Evolutionary conservation across 2,329 filamentous ascomycete genomes (phyloP), one percentile per base, ranked within the genome.

Genomic region (Exserohilum rostratum): DNA sequence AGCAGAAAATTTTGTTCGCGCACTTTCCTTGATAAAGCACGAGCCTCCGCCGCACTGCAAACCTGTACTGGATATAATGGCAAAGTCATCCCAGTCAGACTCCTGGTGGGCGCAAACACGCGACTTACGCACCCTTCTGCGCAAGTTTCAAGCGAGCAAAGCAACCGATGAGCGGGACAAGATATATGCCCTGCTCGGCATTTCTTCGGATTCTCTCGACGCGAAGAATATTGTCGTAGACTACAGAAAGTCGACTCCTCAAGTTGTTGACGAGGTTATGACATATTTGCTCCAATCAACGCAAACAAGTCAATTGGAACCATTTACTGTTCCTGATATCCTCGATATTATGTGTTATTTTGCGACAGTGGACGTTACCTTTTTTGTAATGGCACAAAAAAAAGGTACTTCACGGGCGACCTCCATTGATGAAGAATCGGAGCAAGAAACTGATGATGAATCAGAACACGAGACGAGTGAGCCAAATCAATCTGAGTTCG

Each of bases 11-110:
- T 62, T 69, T 39, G 54, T 57, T 6, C 27, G 62, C 3, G 38
- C 46, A 3, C 56, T 58, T 12, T 38, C 12, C 0, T 10, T 64
- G 3, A 12, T 65, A 3, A 27, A 30, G 2, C 9, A 58, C 0
- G 6, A 11, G 10, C 53, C 48, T 33, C 25, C 31, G 2, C 9
- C 34, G 2, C 57, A 63, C 15, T 61, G 59, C 10, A 57, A 63
- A 47, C 48, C 65, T 18, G 45, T 68, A 2, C 31, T 67, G 11
- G 61, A 66, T 17, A 61, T 68, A 11, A 66, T 68, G 63, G 61
- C 65, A 17, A 61, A 61, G 0, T 45, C 43, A 1, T 38, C 51
- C 3, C 31, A 58, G 9, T 39, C 52, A 29, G 10, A 22, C 6
- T 64, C 65, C 6, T 69, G 64, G 65, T 68, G 62, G 67, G 33